Base-by-base conservation (phyloP, 352 stramenopile species). In the Phytophthora sojae region DNA sequence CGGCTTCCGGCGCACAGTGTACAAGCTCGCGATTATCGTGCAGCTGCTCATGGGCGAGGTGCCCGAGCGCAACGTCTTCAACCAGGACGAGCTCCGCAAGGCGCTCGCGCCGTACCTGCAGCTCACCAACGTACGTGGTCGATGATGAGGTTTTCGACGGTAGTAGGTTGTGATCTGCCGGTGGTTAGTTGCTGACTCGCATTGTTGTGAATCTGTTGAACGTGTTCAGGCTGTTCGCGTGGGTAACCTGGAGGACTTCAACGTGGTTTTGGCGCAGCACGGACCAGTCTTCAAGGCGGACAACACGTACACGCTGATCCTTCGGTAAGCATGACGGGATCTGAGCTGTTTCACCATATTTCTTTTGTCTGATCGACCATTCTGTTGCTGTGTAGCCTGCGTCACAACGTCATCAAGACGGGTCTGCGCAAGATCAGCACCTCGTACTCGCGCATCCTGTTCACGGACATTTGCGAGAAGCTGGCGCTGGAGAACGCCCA, bases 401-500 rank as follows among this genome's bases (percentile, higher is more conserved):
- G 95, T 29, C 97, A 99, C 81, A 98, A 98, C 71, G 98, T 99
- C 21, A 98, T 99, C 73, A 99, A 99, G 90, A 99, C 97, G 1
- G 98, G 97, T 64, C 89, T 99, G 45, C 91, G 97, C 64, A 98
- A 98, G 71, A 98, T 99, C 69, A 98, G 97, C 76, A 92, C 96
- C 21, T 98, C 94, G 77, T 99, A 99, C 83, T 98, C 87, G 66
- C 90, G 91, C 21, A 93, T 96, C 57, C 78, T 80, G 42, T 97
- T 96, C 75, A 64, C 67, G 30, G 98, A 99, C 77, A 97, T 99
- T 75, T 96, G 94, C 21, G 71, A 91, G 47, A 97, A 98, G 61
- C 84, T 99, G 26, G 95, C 96, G 37, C 84, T 99, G 25, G 94
- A 98, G 56, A 95, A 80, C 29, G 85, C 93, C 17, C 89, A 92